Base-by-base conservation (phyloP, 1,284 basidiomycete species). In the Xerocomus minutiporus region DNA sequence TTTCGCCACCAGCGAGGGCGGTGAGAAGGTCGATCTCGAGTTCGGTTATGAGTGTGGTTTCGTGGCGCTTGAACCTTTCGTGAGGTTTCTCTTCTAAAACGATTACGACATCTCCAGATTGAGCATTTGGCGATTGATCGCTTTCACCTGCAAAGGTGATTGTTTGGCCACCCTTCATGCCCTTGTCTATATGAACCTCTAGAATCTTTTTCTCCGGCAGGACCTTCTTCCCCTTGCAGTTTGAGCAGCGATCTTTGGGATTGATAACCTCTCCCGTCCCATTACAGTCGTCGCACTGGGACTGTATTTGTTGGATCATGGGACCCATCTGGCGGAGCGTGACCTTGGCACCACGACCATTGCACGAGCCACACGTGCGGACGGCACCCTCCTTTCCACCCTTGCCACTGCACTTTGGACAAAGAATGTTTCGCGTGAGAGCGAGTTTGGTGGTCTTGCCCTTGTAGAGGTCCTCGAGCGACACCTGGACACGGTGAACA, bases 281-380 rank as follows among this genome's bases (percentile, higher is more conserved):
- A 50, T 80, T 81, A 72, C 97, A 99, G 32, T 97, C 95, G 67
- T 89, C 85, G 76, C 97, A 99, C 48, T 86, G 81, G 60, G 93
- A 91, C 71, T 99, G 97, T 65, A 99, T 92, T 75, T 99, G 97
- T 75, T 99, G 97, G 63, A 99, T 93, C 97, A 99, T 99, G 15
- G 97, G 97, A 35, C 97, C 97, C 82, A 97, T 88, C 73, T 98
- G 96, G 57, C 97, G 90, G 56, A 98, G 77, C 53, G 89, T 92
- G 64, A 98, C 75, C 72, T 89, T 92, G 75, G 97, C 76, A 70
- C 97, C 97, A 63, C 93, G 91, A 60, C 97, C 97, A 64, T 78
- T 81, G 77, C 97, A 99, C 20, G 78, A 70, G 46, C 72, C 64
- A 73, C 97, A 99, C 45, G 78, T 71, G 71, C 86, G 84, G 56